Conservation (phyloP, 805 yeast species). For the Metschnikowia orientalis region DNA sequence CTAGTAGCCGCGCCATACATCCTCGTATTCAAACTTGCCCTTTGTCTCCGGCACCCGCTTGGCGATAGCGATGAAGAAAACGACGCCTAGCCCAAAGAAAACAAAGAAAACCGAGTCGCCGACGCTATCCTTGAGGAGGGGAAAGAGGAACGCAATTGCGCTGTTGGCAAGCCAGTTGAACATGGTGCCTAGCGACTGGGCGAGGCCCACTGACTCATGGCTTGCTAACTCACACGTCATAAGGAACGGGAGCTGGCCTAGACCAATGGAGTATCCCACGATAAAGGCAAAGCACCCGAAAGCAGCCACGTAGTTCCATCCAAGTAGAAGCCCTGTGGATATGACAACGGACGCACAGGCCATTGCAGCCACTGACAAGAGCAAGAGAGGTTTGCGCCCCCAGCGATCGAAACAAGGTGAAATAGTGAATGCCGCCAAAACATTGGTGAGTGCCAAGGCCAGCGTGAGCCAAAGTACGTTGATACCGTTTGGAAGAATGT, state of each 20-base stretch:
- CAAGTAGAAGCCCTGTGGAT: slow-evolving; percentile 22
- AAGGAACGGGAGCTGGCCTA: slow-evolving; percentile 37
- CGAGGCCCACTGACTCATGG: slow-evolving; percentile 30
- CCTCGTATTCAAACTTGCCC: slow-evolving; percentile 22
- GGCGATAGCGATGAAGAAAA: slow-evolving; percentile 19
- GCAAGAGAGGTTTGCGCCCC: slow-evolving; percentile 26
- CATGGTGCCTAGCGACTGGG: slow-evolving; percentile 34
- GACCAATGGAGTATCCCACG: slow-evolving; percentile 31
- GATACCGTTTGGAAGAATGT: slow-evolving; percentile 12
- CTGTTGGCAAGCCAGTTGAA: slow-evolving; percentile 35
- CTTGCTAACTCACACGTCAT: slow-evolving; percentile 34
- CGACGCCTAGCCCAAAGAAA: slow-evolving; percentile 21
- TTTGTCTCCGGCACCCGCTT: slow-evolving; percentile 33
- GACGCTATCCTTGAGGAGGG: slow-evolving; percentile 22
- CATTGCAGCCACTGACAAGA: slow-evolving; percentile 23
- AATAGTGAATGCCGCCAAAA: slow-evolving; percentile 14
- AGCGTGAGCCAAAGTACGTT: slow-evolving; percentile 18
- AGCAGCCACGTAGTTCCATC: slow-evolving; percentile 19
- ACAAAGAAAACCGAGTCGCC: slow-evolving; percentile 29
- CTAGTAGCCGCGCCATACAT: slow-evolving; percentile 23
- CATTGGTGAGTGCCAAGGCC: slow-evolving; percentile 18
- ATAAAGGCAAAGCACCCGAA: slow-evolving; percentile 30
- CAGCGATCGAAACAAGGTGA: slow-evolving; percentile 19
- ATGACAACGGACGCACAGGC: slow-evolving; percentile 23
- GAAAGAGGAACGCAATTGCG: slow-evolving; percentile 30